Evolutionary conservation across 164 flowering plant genomes (phyloP).

Genomic region (Liriodendron chinense): DNA sequence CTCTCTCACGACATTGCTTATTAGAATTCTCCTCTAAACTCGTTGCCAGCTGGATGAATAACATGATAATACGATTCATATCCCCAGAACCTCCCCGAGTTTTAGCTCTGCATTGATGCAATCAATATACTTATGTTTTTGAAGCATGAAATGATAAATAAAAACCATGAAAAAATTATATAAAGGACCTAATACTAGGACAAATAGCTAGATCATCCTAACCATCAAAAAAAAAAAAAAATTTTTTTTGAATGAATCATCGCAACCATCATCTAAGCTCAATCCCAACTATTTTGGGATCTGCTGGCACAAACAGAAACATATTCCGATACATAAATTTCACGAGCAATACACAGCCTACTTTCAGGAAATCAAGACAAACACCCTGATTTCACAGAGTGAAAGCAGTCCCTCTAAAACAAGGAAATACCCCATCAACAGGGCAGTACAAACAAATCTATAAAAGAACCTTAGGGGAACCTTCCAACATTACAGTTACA

Average conservation of each 20-base stretch:
- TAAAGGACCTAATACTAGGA: not conserved
- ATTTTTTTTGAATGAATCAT: not conserved
- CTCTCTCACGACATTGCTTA: constrained; percentile 36
- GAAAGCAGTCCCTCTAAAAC: not conserved
- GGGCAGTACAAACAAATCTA: not conserved
- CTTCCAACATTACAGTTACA: not conserved
- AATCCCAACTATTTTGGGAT: not conserved
- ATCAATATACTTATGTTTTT: not conserved
- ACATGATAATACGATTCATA: constrained; percentile 57
- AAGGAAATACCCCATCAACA: not conserved
- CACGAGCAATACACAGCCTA: not conserved
- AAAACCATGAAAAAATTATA: not conserved
- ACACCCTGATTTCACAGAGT: not conserved
- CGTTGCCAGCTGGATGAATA: constrained; percentile 66
- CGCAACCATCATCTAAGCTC: not conserved
- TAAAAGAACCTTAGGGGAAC: not conserved
- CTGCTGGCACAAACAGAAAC: not conserved
- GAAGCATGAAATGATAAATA: not conserved
- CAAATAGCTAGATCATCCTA: not conserved
- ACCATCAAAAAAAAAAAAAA: not conserved
- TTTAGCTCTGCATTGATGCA: constrained; percentile 5
- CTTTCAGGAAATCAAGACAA: not conserved
- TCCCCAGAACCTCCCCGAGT: constrained; percentile 26
- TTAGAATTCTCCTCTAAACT: constrained; percentile 59
- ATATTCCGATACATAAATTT: not conserved